Percentiles rank a stretch among this genome's conserved stretches.
These are phyloP conservation scores for Cenchrus fungigraminus DNA, from an alignment of 176 grass and related monocot species.

Conservation along the genomic window DNA sequence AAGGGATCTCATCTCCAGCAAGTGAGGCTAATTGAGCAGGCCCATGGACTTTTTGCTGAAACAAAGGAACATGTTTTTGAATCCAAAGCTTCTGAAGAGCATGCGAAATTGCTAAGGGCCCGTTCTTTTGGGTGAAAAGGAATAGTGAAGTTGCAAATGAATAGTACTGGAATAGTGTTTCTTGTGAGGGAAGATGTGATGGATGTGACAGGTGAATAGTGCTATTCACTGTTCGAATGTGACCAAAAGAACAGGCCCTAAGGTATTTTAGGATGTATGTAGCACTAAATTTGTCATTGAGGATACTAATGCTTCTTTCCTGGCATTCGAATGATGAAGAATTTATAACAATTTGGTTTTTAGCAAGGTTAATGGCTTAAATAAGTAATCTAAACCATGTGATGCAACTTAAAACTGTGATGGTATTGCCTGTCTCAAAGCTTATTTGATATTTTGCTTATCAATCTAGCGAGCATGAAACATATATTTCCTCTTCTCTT, in stretches of 20 bases:
- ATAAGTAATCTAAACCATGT: slow-evolving; percentile 17
- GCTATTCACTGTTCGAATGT: too few relatives aligned
- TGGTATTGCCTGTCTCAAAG: background rate
- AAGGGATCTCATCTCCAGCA: slow-evolving; percentile 85
- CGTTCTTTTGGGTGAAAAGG: too few relatives aligned
- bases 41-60: slow-evolving; percentile 84
- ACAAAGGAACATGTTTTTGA: slow-evolving; percentile 94
- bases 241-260: too few relatives aligned
- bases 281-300: slow-evolving; percentile 27
- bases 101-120: slow-evolving; percentile 68
- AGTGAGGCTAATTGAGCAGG: slow-evolving; percentile 82
- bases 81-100: slow-evolving; percentile 90
- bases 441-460: background rate
- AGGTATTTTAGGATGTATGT: slow-evolving; percentile 51
- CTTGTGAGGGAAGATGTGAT: too few relatives aligned
- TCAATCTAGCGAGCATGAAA: background rate
- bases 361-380: background rate
- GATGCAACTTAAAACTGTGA: slow-evolving; percentile 16
- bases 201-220: too few relatives aligned
- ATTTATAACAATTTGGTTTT: background rate
- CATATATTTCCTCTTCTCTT: slow-evolving; percentile 10
- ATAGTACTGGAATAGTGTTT: too few relatives aligned
- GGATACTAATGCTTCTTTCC: slow-evolving; percentile 15
- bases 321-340: slow-evolving; percentile 10
- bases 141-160: too few relatives aligned